Evolutionary conservation across 345 rosid genomes (phyloP), one percentile per base, ranked within the genome.

Genomic region (Acer saccharum): DNA sequence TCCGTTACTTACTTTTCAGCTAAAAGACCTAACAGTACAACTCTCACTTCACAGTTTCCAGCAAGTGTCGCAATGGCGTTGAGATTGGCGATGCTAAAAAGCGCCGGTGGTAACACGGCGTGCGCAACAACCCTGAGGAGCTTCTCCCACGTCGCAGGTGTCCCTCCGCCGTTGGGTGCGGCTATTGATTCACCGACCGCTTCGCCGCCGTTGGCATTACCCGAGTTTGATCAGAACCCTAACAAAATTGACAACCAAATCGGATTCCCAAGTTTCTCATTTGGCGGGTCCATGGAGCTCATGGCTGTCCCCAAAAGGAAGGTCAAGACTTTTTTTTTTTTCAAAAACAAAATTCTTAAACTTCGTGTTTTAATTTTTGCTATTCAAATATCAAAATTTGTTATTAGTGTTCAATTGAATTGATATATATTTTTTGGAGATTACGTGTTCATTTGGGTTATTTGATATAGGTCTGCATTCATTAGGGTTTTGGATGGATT

Each of bases 301-400:
- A 95, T 95, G 98, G 97, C 97, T 73, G 98, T 90, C n/a, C 98
- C 98, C 21, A 95, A 89, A 79, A 90, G 75, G 80, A 95, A 88
- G 93, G 98, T 90, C 48, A 7, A 25, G 2, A 46, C 39, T 35
- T 35, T n/a, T 25, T 11, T 55, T 52, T 16, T 2, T 7, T 43
- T 43, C 46, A 43, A 7, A 43, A 9, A 5, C 1, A 25, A 10
- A 64, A 9, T 10, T 35, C 1, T 46, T 50, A 48, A 21, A 72
- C 10, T 54, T 71, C 46, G n/a, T 65, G 10, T 13, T 55, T 39
- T 3, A 7, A 39, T 58, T 39, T 2, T 72, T 39, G 25, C 3
- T 21, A 41, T 39, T 50, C 4, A 1, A 25, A 71, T 52, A 9
- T 71, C 55, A 20, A n/a, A 29, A 48, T 43, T 12, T 4, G 3